Evolutionary conservation across 495 filamentous ascomycete genomes (phyloP).

Genomic region (Penicillium bovifimosum): DNA sequence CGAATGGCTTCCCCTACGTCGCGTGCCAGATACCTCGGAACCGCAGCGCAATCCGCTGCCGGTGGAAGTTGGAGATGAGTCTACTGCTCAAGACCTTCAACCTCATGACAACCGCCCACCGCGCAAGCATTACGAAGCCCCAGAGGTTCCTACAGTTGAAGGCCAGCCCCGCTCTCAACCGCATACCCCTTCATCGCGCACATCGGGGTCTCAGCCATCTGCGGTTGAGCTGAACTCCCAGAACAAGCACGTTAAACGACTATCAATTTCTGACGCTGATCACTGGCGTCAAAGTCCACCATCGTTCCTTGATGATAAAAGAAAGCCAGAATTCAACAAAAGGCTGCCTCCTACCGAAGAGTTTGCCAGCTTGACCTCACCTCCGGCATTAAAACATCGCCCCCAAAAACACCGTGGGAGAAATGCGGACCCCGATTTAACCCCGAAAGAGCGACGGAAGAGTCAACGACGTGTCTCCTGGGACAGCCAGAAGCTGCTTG

Average conservation of each 20-base stretch:
- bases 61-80: not conserved
- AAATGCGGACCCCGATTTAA: conserved; percentile 21
- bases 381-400: conserved; percentile 40
- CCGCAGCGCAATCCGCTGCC: conserved; percentile 5
- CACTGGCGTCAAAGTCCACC: conserved; percentile 33
- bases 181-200: conserved; percentile 33
- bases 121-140: conserved; percentile 8
- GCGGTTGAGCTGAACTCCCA: conserved; percentile 36
- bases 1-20: conserved; percentile 64
- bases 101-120: conserved; percentile 1
- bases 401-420: conserved; percentile 41
- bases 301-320: conserved; percentile 32
- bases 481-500: conserved; percentile 39
- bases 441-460: conserved; percentile 24
- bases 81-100: conserved; percentile 12
- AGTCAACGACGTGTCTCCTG: conserved; percentile 40
- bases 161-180: conserved; percentile 8
- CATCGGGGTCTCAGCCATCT: conserved; percentile 17
- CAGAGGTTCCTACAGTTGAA: conserved; percentile 1
- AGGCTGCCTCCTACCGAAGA: conserved; percentile 26
- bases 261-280: conserved; percentile 37
- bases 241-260: conserved; percentile 38
- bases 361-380: conserved; percentile 32
- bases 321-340: conserved; percentile 25
- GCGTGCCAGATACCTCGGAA: conserved; percentile 23